Evolutionary conservation across 2,329 filamentous ascomycete genomes (phyloP), one percentile per base, ranked within the genome.

Genomic region (Epichloe glyceriae): DNA sequence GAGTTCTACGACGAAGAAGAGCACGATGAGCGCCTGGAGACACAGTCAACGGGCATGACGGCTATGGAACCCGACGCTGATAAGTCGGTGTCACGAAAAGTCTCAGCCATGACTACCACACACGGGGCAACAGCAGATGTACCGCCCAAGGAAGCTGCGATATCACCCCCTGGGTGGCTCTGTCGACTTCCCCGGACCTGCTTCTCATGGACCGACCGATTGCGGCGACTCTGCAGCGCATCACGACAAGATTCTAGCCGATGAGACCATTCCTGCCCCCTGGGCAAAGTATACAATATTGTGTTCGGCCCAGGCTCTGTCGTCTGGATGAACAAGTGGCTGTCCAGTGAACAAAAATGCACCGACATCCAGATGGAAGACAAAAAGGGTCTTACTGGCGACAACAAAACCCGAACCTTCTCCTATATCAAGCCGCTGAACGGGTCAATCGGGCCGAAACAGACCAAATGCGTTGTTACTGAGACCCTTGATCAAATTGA

Each of bases 351-450:
- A 51, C 88, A 95, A 63, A 97, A 95, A 64, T 93, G 87, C 43
- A 75, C 78, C 4, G 93, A 98, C n/a, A 66, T 97, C 26, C 83
- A 87, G 55, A 83, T 94, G 69, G 86, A 91, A 44, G 89, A 94
- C 58, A 88, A 88, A 62, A 85, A 84, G 60, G 88, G 86, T 0
- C 68, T 94, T 22, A 80, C 79, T 3, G 78, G 80, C 46, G 88
- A 94, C 17, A 86, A 83, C 67, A 86, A 83, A 63, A 77, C 78
- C 3, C 80, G 90, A 44, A 80, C 73, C 19, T 95, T 85, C 64
- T 84, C 82, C 1, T 98, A 96, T 64, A 95, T 95, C 69, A 97
- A 96, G 65, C 93, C 93, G 2, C 72, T 98, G 2, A 78, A 83
- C 59, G 86, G 76, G 2, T 75, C 87, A 1, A 91, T 98, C 56